Percentiles rank a stretch among this genome's conserved stretches.
Evolutionary conservation across 2,329 filamentous ascomycete species (phyloP).

Genomic region (Fonsecaea erecta): DNA sequence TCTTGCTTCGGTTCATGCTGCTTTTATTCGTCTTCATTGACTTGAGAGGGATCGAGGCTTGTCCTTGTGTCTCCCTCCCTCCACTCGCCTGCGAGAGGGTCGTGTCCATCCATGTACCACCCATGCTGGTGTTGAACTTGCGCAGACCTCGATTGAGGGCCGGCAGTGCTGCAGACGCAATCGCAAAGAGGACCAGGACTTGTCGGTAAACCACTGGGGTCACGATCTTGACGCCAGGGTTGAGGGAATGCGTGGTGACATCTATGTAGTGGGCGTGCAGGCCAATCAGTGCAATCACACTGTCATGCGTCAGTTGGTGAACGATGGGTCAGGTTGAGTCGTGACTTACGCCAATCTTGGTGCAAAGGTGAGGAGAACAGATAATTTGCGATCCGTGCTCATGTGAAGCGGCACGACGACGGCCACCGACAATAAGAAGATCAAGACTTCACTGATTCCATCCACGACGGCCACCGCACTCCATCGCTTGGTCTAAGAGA

Average conservation of each 20-base stretch:
- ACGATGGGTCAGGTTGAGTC: not conserved
- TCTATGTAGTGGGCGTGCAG: slow-evolving; percentile 8
- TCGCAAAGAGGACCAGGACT: slow-evolving; percentile 17
- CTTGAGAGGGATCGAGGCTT: not conserved
- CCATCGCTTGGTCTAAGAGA: not conserved
- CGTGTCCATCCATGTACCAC: slow-evolving; percentile 17
- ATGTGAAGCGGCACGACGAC: not conserved
- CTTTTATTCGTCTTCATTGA: slow-evolving; percentile 6
- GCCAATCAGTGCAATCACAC: not conserved
- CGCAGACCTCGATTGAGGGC: slow-evolving; percentile 21
- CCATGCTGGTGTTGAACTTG: slow-evolving; percentile 19
- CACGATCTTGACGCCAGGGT: slow-evolving; percentile 4
- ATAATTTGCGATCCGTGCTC: not conserved
- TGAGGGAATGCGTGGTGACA: not conserved
- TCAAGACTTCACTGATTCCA: not conserved
- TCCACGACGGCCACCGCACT: not conserved
- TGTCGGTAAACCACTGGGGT: slow-evolving; percentile 20
- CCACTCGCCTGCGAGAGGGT: slow-evolving; percentile 13
- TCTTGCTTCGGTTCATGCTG: slow-evolving; percentile 12
- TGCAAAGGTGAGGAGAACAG: not conserved
- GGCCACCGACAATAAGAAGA: not conserved
- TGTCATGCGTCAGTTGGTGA: not conserved
- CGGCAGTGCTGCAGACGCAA: slow-evolving; percentile 18
- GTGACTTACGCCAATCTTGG: not conserved
- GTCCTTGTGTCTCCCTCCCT: not conserved